Percentiles rank a stretch among this genome's conserved stretches.
These are phyloP conservation scores for Claviceps citrina DNA, from an alignment of 2,329 filamentous ascomycete species.

Conservation along the genomic window DNA sequence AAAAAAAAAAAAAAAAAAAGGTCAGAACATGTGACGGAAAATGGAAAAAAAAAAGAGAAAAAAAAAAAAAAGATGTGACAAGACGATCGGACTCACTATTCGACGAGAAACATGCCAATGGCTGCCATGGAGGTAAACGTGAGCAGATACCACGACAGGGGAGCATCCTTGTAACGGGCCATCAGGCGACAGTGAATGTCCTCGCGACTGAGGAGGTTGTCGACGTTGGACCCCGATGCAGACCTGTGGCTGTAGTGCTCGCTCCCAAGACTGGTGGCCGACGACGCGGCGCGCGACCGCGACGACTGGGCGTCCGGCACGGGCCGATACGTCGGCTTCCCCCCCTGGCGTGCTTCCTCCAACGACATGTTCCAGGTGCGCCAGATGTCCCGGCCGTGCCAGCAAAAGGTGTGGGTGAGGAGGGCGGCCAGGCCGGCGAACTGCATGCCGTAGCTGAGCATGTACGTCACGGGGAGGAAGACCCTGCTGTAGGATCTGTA, in stretches of 20 bases:
- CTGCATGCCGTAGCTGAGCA: constrained; percentile 72
- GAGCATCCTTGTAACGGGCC: constrained; percentile 68
- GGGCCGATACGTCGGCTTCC: constrained; percentile 37
- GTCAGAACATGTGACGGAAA: background rate
- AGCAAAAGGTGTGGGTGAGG: constrained; percentile 66
- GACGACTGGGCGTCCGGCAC: constrained; percentile 15
- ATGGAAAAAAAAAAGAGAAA: constrained; percentile 4
- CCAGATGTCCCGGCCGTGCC: constrained; percentile 74
- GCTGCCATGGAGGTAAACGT: constrained; percentile 63
- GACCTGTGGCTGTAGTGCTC: constrained; percentile 13
- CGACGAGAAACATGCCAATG: constrained; percentile 69
- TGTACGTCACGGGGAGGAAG: constrained; percentile 75
- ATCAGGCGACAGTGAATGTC: constrained; percentile 78
- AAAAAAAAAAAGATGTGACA: too few species aligned
- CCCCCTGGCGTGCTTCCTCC: constrained; percentile 41
- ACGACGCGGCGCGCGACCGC: constrained; percentile 11
- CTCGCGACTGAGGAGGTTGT: constrained; percentile 51
- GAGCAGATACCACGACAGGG: constrained; percentile 63
- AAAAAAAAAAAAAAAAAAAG: background rate
- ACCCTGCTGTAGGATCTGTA: constrained; percentile 73
- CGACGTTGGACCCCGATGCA: constrained; percentile 25
- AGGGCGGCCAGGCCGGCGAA: constrained; percentile 70
- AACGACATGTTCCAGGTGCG: constrained; percentile 58
- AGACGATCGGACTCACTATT: constrained; percentile 65
- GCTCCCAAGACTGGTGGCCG: constrained; percentile 10